Conservation (phyloP, 2,329 filamentous ascomycete species). For the Nemania bipapillata region DNA sequence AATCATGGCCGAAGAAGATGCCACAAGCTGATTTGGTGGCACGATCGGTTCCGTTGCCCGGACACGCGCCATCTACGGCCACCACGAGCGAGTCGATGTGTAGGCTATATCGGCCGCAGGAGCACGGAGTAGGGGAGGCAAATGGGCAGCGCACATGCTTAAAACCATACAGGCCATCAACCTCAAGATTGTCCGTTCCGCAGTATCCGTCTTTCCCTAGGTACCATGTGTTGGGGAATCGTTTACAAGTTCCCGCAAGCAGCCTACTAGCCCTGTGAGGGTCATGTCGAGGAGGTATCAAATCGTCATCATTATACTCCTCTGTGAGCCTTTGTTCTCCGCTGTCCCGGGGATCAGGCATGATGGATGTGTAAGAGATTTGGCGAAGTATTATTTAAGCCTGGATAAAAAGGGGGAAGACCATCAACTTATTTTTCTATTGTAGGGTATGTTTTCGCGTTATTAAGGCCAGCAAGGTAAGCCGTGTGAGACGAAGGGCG, state of each 20-base stretch:
- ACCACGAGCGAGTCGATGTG: slow-evolving; percentile 36
- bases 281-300: neutral
- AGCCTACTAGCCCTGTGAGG: neutral
- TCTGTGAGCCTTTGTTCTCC: neutral
- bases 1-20: slow-evolving; percentile 18
- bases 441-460: no score
- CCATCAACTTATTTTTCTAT: no score
- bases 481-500: no score
- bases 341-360: neutral
- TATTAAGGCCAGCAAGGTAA: no score
- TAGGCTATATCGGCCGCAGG: slow-evolving; percentile 23
- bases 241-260: neutral
- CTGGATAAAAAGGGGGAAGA: no score
- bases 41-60: slow-evolving; percentile 22
- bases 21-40: slow-evolving; percentile 26
- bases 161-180: neutral
- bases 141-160: slow-evolving; percentile 20
- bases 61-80: slow-evolving; percentile 34
- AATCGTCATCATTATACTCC: neutral
- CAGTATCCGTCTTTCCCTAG: neutral
- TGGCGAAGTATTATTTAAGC: neutral
- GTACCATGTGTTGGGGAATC: neutral
- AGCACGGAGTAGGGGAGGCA: slow-evolving; percentile 9
- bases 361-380: neutral
- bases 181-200: slow-evolving; percentile 13